Evolutionary conservation across 2,329 filamentous ascomycete species (phyloP).

Genomic region (Pestalotiopsis sp.): DNA sequence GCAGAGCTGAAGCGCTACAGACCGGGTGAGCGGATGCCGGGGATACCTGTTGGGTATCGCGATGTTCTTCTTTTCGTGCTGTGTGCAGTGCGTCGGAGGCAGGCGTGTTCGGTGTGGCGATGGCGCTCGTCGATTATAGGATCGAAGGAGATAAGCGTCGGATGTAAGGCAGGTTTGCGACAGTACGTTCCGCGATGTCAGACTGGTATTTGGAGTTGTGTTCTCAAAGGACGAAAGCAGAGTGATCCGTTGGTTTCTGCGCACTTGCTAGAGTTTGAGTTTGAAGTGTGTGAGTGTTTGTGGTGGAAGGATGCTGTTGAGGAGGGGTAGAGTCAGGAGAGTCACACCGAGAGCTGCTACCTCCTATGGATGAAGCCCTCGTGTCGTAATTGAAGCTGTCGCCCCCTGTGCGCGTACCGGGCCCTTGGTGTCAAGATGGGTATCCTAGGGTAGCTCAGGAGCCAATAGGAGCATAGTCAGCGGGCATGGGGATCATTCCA

Average conservation of each 20-base stretch:
- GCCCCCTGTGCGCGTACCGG: slow-evolving; percentile 8
- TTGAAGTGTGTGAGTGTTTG: background rate
- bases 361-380: slow-evolving; percentile 2
- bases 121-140: background rate
- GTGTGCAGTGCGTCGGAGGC: background rate
- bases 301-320: background rate
- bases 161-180: slow-evolving; percentile 11
- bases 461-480: slow-evolving; percentile 5
- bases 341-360: background rate
- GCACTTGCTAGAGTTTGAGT: background rate
- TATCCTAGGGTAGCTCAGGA: slow-evolving; percentile 3
- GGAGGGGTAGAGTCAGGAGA: background rate
- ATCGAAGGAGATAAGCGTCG: slow-evolving; percentile 16
- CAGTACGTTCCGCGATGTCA: background rate
- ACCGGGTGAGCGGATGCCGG: slow-evolving; percentile 11
- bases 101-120: background rate
- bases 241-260: background rate
- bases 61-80: background rate
- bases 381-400: slow-evolving; percentile 15
- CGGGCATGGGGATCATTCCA: slow-evolving; percentile 8
- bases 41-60: slow-evolving; percentile 13
- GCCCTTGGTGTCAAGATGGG: slow-evolving; percentile 12
- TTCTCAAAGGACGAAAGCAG: background rate
- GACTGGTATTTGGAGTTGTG: background rate
- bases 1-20: slow-evolving; percentile 41